Evolutionary conservation across 1,284 basidiomycete genomes (phyloP).

Genomic region (Cutaneotrichosporon mucoides): DNA sequence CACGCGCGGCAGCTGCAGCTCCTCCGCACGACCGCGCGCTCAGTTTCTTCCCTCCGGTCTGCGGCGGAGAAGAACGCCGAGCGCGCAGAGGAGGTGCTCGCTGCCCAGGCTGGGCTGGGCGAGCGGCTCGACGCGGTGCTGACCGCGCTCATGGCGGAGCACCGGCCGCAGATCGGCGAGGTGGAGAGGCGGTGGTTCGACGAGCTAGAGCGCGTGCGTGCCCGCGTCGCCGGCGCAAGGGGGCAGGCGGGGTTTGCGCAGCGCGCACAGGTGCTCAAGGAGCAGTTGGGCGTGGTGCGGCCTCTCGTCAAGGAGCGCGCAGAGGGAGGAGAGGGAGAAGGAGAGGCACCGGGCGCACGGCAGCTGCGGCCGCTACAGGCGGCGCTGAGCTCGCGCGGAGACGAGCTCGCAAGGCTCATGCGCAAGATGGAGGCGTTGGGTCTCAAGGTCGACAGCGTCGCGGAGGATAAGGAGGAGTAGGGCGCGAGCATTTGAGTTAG

Average conservation of each 20-base stretch:
- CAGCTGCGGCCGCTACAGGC: slow-evolving; percentile 35
- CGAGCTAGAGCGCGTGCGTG: slow-evolving; percentile 77
- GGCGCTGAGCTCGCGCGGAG: slow-evolving; percentile 20
- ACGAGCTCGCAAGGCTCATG: slow-evolving; percentile 37
- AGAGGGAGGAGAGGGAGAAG: slow-evolving; percentile 3
- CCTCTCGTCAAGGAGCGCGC: slow-evolving; percentile 5
- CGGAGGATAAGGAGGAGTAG: slow-evolving; percentile 5
- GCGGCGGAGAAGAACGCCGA: slow-evolving; percentile 4
- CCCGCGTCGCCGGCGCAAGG: slow-evolving; percentile 54
- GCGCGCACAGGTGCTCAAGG: slow-evolving; percentile 27
- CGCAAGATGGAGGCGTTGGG: slow-evolving; percentile 35
- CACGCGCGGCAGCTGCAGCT: slow-evolving; percentile 59
- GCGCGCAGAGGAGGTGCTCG: slow-evolving; percentile 49
- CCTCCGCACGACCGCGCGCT: slow-evolving; percentile 54
- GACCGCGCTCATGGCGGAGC: slow-evolving; percentile 69
- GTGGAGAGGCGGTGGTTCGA: slow-evolving; percentile 90
- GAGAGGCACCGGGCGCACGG: slow-evolving; percentile 1
- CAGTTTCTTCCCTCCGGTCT: slow-evolving; percentile 28
- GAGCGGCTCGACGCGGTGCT: slow-evolving; percentile 68
- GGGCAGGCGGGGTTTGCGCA: slow-evolving; percentile 16
- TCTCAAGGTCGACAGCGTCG: slow-evolving; percentile 25
- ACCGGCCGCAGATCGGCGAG: slow-evolving; percentile 75
- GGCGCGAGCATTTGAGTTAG: neutral
- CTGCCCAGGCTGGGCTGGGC: slow-evolving; percentile 62
- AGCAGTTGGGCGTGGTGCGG: slow-evolving; percentile 26